Evolutionary conservation across 768 basidiomycete species (phyloP).

Genomic region (Russula brevipes): DNA sequence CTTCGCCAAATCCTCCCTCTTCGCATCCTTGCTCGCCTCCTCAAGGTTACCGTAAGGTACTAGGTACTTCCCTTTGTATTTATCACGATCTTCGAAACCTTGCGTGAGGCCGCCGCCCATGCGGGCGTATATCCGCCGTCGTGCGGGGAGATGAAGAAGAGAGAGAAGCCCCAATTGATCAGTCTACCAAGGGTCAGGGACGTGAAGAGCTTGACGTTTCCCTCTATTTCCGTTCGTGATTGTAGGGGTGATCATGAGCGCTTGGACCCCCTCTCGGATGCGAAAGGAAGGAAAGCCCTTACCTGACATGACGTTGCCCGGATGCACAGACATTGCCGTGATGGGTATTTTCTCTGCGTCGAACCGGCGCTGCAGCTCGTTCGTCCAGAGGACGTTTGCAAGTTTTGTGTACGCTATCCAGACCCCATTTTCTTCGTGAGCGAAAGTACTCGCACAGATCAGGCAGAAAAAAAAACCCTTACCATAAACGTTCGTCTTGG

Average conservation of each 20-base stretch:
- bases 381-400: constrained; percentile 46
- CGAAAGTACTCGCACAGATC: neutral
- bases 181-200: constrained; percentile 14
- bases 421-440: neutral
- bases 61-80: constrained; percentile 38
- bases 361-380: constrained; percentile 46
- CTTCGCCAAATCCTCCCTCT: constrained; percentile 33
- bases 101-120: constrained; percentile 39
- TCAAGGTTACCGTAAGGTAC: constrained; percentile 34
- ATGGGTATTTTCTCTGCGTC: constrained; percentile 36
- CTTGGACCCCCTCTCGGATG: neutral
- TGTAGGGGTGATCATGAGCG: neutral
- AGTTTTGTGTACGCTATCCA: constrained; percentile 46
- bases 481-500: constrained; percentile 28
- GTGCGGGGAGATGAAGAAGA: constrained; percentile 31
- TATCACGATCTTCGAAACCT: constrained; percentile 33
- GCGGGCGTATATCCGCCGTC: constrained; percentile 36
- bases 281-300: neutral
- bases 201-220: constrained; percentile 22
- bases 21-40: constrained; percentile 30
- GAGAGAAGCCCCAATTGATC: constrained; percentile 19
- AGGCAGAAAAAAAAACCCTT: neutral
- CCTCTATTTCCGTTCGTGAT: constrained; percentile 13
- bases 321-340: constrained; percentile 40
- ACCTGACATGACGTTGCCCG: constrained; percentile 40